Base-by-base conservation (phyloP, 129 eudicot genomes). In the Artemisia annua region DNA sequence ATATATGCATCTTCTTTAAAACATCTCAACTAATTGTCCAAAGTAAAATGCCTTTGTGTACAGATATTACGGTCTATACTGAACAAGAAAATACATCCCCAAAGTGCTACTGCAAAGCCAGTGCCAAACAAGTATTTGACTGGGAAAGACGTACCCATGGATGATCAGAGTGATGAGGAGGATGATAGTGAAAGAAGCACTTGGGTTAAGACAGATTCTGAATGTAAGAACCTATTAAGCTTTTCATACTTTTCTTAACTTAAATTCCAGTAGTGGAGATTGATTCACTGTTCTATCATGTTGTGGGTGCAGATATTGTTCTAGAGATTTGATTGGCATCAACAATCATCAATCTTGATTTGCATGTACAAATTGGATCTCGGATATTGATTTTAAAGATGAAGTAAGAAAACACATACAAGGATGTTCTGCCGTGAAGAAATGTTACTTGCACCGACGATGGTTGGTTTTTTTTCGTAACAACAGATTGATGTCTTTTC, bases 161-260 rank as follows among this genome's bases (percentile, higher is more conserved):
- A 82, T 55, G 68, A 72, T 16, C 17, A 52, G 9, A 62, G 46
- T 17, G 87, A 85, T 3, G 84, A 85, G 17, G 84, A 68, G 24
- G 71, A 70, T 39, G 76, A 6, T 22, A 51, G 32, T 11, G 83
- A 82, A 15, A 80, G 83, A 73, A 85, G 91, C 67, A 89, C 77
- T 67, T 92, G 98, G 98, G 96, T 77, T 5, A 92, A 87, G 77
- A 92, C 94, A 22, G 98, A 92, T 82, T 87, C 96, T 7, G 98
- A 89, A 71, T 92, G 98, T 89, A 82, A 39, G 46, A 7, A 39
- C 46, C 46, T 39, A 39, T 39, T 8, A 39, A 80, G 95, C 46
- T 67, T 43, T 48, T 51, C 30, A 22, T 30, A 28, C 66, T 46
- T 71, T 46, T 51, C 13, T 19, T 16, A 20, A 46, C 15, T 63